Evolutionary conservation across 768 basidiomycete species (phyloP).

Genomic region (Termitomyces sp.): DNA sequence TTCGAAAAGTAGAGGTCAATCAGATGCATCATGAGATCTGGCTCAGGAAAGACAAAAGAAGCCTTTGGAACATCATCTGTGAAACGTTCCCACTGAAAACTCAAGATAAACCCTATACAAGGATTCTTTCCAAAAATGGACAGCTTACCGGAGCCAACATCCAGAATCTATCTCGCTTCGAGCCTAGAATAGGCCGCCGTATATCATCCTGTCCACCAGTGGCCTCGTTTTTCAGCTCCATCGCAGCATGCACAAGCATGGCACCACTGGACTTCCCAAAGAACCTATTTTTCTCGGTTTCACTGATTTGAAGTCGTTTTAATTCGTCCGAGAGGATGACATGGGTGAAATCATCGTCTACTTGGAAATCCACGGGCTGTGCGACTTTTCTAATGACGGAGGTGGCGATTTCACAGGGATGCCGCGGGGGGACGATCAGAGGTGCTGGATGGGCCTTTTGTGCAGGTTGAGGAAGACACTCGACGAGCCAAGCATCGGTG

Average conservation of each 20-base stretch:
- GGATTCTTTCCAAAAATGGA: background rate
- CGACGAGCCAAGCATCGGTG: conserved; percentile 9
- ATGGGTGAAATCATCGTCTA: conserved; percentile 27
- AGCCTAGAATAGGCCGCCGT: conserved; percentile 9
- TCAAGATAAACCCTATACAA: background rate
- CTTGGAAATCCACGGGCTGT: conserved; percentile 14
- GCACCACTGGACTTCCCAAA: conserved; percentile 54
- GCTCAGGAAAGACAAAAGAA: conserved; percentile 41
- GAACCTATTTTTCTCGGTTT: conserved; percentile 36
- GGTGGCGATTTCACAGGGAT: conserved; percentile 24
- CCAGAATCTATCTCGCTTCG: conserved; percentile 34
- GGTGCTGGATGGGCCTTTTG: background rate
- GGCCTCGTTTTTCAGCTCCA: conserved; percentile 55
- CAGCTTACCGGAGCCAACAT: conserved; percentile 25
- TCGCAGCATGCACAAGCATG: conserved; percentile 47
- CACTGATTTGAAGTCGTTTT: conserved; percentile 26
- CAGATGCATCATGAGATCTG: conserved; percentile 44
- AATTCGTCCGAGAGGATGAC: conserved; percentile 28
- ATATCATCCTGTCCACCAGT: conserved; percentile 29
- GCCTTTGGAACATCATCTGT: conserved; percentile 11
- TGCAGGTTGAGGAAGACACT: background rate
- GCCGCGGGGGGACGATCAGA: background rate
- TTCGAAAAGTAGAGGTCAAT: conserved; percentile 61
- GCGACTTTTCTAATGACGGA: conserved; percentile 27
- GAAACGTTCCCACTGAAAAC: conserved; percentile 31